phyloP scores from a whole-genome alignment of 129 eudicot species.

The Saussurea involucrata region DNA sequence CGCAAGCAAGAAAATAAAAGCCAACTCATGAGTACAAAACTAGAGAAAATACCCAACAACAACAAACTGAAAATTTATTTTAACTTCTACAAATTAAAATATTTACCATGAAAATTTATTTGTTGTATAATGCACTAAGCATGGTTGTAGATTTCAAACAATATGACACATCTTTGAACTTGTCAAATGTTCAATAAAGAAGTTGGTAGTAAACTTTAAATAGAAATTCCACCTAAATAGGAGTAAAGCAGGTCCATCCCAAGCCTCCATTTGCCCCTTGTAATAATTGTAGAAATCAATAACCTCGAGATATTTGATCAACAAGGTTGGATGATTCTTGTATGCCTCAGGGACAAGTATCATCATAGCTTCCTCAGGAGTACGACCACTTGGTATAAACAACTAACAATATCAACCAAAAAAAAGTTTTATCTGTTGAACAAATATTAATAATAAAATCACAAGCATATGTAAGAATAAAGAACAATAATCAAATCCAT shows the following conservation, averaged over 20 bases:
- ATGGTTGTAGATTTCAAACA: background rate
- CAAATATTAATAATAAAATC: background rate
- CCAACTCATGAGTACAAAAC: background rate
- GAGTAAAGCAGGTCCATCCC: conserved; percentile 99
- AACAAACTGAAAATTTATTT: background rate
- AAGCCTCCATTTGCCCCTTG: conserved; percentile 99
- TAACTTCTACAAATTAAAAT: background rate
- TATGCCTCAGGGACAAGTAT: conserved; percentile 99
- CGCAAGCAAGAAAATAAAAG: background rate
- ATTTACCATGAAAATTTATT: conserved; percentile 1
- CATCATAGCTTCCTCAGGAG: conserved; percentile 98
- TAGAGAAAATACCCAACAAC: background rate
- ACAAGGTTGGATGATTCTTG: conserved; percentile 95
- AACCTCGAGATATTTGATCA: conserved; percentile 90
- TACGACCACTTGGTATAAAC: conserved; percentile 92
- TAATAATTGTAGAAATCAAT: conserved; percentile 92
- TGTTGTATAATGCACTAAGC: background rate
- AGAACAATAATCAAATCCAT: background rate
- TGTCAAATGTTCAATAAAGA: background rate
- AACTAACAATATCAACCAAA: conserved; percentile 43
- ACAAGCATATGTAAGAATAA: background rate
- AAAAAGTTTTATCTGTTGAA: background rate
- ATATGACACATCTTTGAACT: background rate
- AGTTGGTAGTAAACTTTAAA: background rate
- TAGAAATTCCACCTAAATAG: conserved; percentile 64